A percentile compares a stretch with the other conserved stretches of the same genome.
phyloP scores from a whole-genome alignment of 176 grass and related monocot species.

The Hordeum marinum region DNA sequence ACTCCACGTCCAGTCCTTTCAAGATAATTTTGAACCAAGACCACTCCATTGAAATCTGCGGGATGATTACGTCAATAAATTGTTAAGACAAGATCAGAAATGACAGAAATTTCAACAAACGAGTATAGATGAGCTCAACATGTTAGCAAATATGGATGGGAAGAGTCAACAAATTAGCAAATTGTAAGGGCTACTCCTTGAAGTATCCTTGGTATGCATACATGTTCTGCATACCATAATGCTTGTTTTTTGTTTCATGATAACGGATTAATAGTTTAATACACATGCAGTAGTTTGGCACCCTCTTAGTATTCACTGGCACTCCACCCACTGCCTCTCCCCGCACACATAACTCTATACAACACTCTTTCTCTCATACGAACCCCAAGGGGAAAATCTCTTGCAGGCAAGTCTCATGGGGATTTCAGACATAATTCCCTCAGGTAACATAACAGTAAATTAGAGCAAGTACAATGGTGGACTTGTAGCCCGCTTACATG shows the following conservation, averaged over 20 bases:
- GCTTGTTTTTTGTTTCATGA: background rate
- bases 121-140: conserved; percentile 3
- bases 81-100: conserved; percentile 7
- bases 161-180: background rate
- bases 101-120: background rate
- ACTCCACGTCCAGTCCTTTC: conserved; percentile 80
- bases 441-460: background rate
- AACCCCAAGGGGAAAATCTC: background rate
- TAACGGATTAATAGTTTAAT: background rate
- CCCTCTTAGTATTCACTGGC: background rate
- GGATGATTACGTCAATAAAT: conserved; percentile 13
- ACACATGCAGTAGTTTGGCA: background rate
- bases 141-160: background rate
- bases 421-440: background rate
- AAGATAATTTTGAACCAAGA: conserved; percentile 96
- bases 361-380: background rate
- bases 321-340: background rate
- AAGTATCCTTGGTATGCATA: background rate
- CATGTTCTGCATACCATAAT: background rate
- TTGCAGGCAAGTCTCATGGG: background rate
- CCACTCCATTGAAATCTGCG: conserved; percentile 97
- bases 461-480: no score
- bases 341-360: background rate
- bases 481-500: no score
- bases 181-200: background rate